Evolutionary conservation across 1,139 yeast species (phyloP).

Genomic region (Wickerhamomyces sp.): DNA sequence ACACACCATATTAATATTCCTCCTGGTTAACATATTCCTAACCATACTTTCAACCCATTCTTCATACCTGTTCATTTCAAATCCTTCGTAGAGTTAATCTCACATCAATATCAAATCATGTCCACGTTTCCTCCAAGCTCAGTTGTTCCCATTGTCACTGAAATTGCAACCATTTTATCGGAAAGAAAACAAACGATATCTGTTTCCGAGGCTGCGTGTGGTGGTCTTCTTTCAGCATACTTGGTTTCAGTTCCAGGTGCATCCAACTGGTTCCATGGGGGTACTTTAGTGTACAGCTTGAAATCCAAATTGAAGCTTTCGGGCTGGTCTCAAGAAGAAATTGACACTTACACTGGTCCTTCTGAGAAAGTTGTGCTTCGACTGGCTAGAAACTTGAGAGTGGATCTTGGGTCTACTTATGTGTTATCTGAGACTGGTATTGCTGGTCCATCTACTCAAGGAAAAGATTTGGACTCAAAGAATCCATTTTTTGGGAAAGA

Average conservation of each 20-base stretch:
- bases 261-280: slow-evolving; percentile 76
- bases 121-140: slow-evolving; percentile 54
- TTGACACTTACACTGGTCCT: slow-evolving; percentile 73
- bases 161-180: slow-evolving; percentile 53
- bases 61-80: too few relatives aligned
- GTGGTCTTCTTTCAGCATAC: slow-evolving; percentile 78
- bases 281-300: slow-evolving; percentile 72
- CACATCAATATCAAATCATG: neutral
- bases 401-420: slow-evolving; percentile 79
- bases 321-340: slow-evolving; percentile 75
- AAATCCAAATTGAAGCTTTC: slow-evolving; percentile 67
- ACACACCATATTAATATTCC: too few relatives aligned
- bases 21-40: too few relatives aligned
- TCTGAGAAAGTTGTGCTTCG: slow-evolving; percentile 69
- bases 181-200: slow-evolving; percentile 60
- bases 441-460: slow-evolving; percentile 60
- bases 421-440: slow-evolving; percentile 83
- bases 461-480: slow-evolving; percentile 9
- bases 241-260: slow-evolving; percentile 83
- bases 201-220: slow-evolving; percentile 85
- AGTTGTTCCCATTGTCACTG: slow-evolving; percentile 42
- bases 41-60: too few relatives aligned
- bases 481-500: slow-evolving; percentile 24
- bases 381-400: slow-evolving; percentile 70
- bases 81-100: too few relatives aligned